Conservation (phyloP, 2,329 filamentous ascomycete genomes). For the Colletotrichum liaoningense region DNA sequence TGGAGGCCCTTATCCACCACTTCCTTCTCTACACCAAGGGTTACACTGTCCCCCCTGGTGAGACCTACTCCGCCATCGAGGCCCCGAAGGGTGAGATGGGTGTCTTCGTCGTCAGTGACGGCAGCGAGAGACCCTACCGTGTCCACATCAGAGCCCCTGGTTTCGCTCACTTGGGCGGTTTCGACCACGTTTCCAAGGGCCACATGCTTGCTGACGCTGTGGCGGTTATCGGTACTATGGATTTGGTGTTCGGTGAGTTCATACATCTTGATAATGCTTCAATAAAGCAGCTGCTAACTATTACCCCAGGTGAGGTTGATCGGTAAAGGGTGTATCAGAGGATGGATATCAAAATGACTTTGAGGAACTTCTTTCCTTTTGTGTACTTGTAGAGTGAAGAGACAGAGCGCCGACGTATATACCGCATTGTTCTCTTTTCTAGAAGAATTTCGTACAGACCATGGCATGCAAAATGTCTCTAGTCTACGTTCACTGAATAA, state of each 20-base stretch:
- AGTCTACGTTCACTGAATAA: background rate
- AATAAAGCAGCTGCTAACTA: slow-evolving; percentile 44
- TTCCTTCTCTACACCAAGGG: slow-evolving; percentile 99
- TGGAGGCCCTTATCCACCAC: slow-evolving; percentile 99
- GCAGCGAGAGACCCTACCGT: slow-evolving; percentile 94
- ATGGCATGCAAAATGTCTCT: background rate
- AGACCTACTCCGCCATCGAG: slow-evolving; percentile 98
- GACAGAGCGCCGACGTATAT: slow-evolving; percentile 41
- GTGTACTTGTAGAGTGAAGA: slow-evolving; percentile 42
- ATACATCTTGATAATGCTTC: background rate
- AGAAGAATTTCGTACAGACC: slow-evolving; percentile 14
- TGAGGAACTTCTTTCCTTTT: slow-evolving; percentile 35
- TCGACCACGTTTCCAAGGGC: slow-evolving; percentile 92
- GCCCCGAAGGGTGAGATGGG: slow-evolving; percentile 99
- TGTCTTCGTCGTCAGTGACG: slow-evolving; percentile 95
- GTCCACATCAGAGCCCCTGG: slow-evolving; percentile 98
- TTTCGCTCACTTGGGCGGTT: slow-evolving; percentile 93
- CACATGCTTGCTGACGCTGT: slow-evolving; percentile 97
- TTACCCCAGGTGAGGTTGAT: slow-evolving; percentile 68
- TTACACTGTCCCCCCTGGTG: slow-evolving; percentile 94
- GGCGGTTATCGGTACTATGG: slow-evolving; percentile 92
- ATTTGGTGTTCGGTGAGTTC: slow-evolving; percentile 84
- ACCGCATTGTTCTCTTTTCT: slow-evolving; percentile 37
- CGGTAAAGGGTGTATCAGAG: slow-evolving; percentile 54
- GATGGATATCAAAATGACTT: slow-evolving; percentile 29